Percentiles rank a stretch among this genome's conserved stretches.
phyloP scores from a whole-genome alignment of 2,329 filamentous ascomycete species.

The Dactylellina sp. region DNA sequence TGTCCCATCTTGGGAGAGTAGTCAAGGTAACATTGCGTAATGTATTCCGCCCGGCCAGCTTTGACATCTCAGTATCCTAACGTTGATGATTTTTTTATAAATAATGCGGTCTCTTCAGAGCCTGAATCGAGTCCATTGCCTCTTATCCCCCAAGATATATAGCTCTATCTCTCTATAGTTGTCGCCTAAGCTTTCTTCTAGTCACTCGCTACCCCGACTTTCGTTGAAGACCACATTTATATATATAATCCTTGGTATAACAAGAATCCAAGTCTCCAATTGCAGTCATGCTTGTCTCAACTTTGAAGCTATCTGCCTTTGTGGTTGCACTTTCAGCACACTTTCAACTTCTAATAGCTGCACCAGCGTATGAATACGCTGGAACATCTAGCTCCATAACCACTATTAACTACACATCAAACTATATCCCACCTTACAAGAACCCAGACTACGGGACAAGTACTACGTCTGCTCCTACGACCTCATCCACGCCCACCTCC shows the following conservation, averaged over 20 bases:
- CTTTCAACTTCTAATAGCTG: conserved; percentile 20
- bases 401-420: conserved; percentile 12
- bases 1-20: neutral
- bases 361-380: conserved; percentile 31
- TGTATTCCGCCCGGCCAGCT: too few relatives aligned
- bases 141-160: too few relatives aligned
- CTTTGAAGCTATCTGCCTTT: conserved; percentile 37
- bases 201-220: conserved; percentile 2
- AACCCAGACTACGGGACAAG: conserved; percentile 6
- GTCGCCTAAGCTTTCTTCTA: too few relatives aligned
- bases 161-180: too few relatives aligned
- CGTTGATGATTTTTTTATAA: neutral
- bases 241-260: neutral
- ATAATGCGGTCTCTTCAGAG: neutral
- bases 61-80: too few relatives aligned
- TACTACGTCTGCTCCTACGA: neutral
- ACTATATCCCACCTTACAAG: conserved; percentile 17
- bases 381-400: conserved; percentile 8
- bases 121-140: too few relatives aligned
- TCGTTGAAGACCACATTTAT: neutral
- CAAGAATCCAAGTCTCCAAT: too few relatives aligned
- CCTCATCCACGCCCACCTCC: conserved; percentile 2
- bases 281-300: conserved; percentile 34
- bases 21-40: conserved; percentile 1
- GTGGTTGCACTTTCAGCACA: conserved; percentile 12